phyloP scores from a whole-genome alignment of 2,329 filamentous ascomycete genomes.

The Chaetomiaceae sp. region DNA sequence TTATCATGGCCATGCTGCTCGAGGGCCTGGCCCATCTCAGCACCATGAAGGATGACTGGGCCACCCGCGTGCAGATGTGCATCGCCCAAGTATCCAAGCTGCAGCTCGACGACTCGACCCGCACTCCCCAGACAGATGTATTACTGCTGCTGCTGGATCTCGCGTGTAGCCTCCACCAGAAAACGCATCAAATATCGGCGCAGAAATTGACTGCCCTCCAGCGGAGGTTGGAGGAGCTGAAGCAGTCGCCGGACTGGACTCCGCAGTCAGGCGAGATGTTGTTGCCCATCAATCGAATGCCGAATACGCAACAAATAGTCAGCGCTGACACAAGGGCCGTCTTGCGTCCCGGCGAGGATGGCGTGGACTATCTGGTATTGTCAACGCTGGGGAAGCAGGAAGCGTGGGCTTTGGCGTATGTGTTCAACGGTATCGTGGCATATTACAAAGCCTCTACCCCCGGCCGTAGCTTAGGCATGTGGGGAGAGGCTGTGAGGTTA shows the following conservation, averaged over 20 bases:
- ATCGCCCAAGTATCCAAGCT: conserved; percentile 69
- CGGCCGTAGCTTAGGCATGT: conserved; percentile 37
- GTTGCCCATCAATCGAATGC: conserved; percentile 52
- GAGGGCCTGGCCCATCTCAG: conserved; percentile 67
- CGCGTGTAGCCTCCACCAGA: conserved; percentile 62
- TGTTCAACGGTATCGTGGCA: conserved; percentile 50
- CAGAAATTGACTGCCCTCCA: conserved; percentile 62
- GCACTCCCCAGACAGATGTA: conserved; percentile 62
- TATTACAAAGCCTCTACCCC: conserved; percentile 35
- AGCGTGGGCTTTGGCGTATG: conserved; percentile 53
- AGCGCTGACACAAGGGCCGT: conserved; percentile 55
- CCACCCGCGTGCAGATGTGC: conserved; percentile 67
- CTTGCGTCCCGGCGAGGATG: conserved; percentile 44
- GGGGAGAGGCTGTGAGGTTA: conserved; percentile 37
- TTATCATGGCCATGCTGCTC: conserved; percentile 60
- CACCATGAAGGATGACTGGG: conserved; percentile 57
- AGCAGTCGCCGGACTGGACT: conserved; percentile 43
- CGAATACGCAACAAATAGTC: conserved; percentile 45
- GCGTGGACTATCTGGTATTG: conserved; percentile 54
- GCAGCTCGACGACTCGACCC: conserved; percentile 60
- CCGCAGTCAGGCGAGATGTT: conserved; percentile 46
- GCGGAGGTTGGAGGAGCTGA: conserved; percentile 54
- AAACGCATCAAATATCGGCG: conserved; percentile 51
- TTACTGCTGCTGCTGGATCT: conserved; percentile 66
- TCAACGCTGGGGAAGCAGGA: conserved; percentile 59